A percentile compares a stretch with the other conserved stretches of the same genome.
phyloP scores from a whole-genome alignment of 768 basidiomycete species.

The Russula vinacea region DNA sequence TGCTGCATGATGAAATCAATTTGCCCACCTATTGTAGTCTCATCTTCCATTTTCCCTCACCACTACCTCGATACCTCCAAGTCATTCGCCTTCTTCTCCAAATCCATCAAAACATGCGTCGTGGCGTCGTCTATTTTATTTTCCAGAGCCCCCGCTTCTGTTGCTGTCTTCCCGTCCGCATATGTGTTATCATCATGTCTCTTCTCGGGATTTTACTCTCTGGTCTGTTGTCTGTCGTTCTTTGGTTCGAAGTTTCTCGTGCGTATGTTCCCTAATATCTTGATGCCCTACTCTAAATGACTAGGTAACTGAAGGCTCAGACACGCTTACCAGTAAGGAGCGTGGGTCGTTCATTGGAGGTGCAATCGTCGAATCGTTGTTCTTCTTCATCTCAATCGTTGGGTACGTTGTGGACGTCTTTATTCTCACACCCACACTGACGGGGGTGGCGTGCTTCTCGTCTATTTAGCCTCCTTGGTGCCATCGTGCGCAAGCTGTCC shows the following conservation, averaged over 20 bases:
- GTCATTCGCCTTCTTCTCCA: neutral
- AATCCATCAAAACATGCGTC: conserved; percentile 11
- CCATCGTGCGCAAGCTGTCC: conserved; percentile 56
- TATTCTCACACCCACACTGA: conserved; percentile 11
- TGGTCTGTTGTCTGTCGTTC: conserved; percentile 49
- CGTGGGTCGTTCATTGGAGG: conserved; percentile 47
- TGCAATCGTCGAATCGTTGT: conserved; percentile 51
- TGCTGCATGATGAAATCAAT: neutral
- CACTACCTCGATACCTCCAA: neutral
- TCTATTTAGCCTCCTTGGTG: conserved; percentile 54
- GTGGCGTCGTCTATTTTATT: conserved; percentile 26
- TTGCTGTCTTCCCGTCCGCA: conserved; percentile 59
- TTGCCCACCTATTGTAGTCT: neutral
- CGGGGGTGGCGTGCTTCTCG: neutral
- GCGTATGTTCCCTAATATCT: conserved; percentile 34
- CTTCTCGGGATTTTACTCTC: conserved; percentile 52
- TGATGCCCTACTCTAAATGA: conserved; percentile 31
- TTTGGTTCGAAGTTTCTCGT: conserved; percentile 66
- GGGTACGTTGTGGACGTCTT: conserved; percentile 44
- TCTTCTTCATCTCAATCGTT: conserved; percentile 52
- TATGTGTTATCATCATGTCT: conserved; percentile 57
- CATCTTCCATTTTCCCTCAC: neutral
- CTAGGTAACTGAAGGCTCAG: conserved; percentile 30
- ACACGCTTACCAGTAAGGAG: conserved; percentile 34
- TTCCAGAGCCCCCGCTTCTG: conserved; percentile 45